Evolutionary conservation across 78 protist species (phyloP), one percentile per base, ranked within the genome.

Genomic region (Chrysochromulina parva): DNA sequence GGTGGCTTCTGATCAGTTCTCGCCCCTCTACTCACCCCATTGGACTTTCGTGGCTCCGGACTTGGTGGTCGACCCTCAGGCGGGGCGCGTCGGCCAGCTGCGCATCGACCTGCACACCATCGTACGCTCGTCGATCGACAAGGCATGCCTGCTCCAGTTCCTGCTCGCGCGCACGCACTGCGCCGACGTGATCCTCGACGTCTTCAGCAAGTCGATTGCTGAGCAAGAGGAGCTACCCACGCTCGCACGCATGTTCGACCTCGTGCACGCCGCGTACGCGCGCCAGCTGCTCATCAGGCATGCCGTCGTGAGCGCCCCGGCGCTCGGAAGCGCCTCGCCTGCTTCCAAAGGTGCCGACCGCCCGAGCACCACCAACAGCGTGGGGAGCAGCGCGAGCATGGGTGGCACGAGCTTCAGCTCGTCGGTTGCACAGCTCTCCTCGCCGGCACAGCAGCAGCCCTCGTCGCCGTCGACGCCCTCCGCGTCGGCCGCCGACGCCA

Each of bases 11-110:
- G 60, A 76, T 17, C 28, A 28, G 59, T 52, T 48, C 85, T 7
- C 28, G n/a, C 22, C 57, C 20, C 28, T 3, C 55, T 74, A 74
- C 28, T 76, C 60, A 19, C 16, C 85, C 59, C 55, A 52, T 59
- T 76, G 85, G 85, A 1, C 1, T 17, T 2, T 76, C 85, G 6
- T 24, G 13, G 16, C 85, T 26, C 85, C 85, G 26, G 58, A 48
- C 85, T 0, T 52, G 38, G 60, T 76, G n/a, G 59, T 76, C 58
- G 85, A 76, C 59, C 85, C 57, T 1, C 38, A 19, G 14, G 85
- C 85, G 19, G 85, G 85, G 13, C 55, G 85, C 38, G 71, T 48
- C 28, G 82, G 82, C 57, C 82, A 19, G n/a, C n/a, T 74, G 20
- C 1, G n/a, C 55, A 13, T 74, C 82, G 57, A 74, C 82, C 17